Evolutionary conservation across 768 basidiomycete species (phyloP).

Genomic region (Termitomyces sp.): DNA sequence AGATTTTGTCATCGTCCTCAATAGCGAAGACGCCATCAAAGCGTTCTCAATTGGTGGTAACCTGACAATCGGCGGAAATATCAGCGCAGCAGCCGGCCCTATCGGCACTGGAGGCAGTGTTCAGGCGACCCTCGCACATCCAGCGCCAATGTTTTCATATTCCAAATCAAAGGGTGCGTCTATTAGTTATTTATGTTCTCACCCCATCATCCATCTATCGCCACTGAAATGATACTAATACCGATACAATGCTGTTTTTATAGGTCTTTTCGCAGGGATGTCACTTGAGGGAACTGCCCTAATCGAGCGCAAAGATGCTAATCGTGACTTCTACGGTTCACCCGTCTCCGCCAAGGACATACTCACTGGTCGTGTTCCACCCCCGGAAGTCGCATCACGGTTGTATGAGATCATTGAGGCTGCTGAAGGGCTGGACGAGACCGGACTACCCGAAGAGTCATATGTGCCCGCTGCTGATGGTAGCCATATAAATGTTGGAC

Average conservation of each 20-base stretch:
- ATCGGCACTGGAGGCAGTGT: slow-evolving; percentile 93
- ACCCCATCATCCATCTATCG: background rate
- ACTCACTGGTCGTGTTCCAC: slow-evolving; percentile 88
- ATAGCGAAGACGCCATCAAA: slow-evolving; percentile 91
- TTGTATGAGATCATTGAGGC: slow-evolving; percentile 97
- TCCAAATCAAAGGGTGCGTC: slow-evolving; percentile 86
- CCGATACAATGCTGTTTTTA: background rate
- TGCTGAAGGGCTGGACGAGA: slow-evolving; percentile 89
- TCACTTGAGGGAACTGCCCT: slow-evolving; percentile 92
- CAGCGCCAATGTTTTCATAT: slow-evolving; percentile 96
- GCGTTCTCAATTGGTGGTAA: slow-evolving; percentile 97
- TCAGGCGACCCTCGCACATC: slow-evolving; percentile 82
- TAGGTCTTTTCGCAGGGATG: slow-evolving; percentile 91
- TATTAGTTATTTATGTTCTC: background rate
- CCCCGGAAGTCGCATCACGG: slow-evolving; percentile 91
- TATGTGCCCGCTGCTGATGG: slow-evolving; percentile 70
- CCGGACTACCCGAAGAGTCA: slow-evolving; percentile 66
- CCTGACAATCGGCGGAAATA: slow-evolving; percentile 88
- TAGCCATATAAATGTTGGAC: slow-evolving; percentile 46
- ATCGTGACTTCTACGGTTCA: slow-evolving; percentile 94
- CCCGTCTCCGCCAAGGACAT: slow-evolving; percentile 86
- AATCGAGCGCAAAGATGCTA: slow-evolving; percentile 94
- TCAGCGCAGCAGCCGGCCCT: slow-evolving; percentile 83
- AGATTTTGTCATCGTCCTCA: slow-evolving; percentile 96
- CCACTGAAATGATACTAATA: background rate